A percentile compares a stretch with the other conserved stretches of the same genome.
Evolutionary conservation across 768 basidiomycete genomes (phyloP).

Genomic region (Rubroboletus satanas): DNA sequence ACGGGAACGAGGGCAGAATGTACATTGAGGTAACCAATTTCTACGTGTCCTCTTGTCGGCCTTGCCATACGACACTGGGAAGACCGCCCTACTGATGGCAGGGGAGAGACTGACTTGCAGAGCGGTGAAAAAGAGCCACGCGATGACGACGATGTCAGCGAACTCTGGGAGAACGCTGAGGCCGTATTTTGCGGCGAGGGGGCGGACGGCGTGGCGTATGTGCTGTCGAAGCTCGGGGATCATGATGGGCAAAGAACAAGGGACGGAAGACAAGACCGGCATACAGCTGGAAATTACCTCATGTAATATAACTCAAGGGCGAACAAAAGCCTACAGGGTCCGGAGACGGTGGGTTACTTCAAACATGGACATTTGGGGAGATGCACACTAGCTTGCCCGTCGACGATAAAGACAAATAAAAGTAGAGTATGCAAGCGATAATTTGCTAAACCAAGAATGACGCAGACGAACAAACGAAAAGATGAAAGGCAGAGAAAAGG

Average conservation of each 20-base stretch:
- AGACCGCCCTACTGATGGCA: conserved; percentile 42
- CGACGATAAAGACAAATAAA: conserved; percentile 36
- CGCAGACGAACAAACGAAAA: neutral
- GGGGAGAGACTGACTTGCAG: conserved; percentile 61
- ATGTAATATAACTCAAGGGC: neutral
- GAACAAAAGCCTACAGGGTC: conserved; percentile 11
- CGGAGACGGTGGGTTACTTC: conserved; percentile 4
- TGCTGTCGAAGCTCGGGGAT: conserved; percentile 28
- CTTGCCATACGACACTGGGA: conserved; percentile 47
- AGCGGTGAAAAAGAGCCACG: conserved; percentile 54
- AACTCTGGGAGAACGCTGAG: conserved; percentile 54
- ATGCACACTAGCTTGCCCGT: conserved; percentile 22
- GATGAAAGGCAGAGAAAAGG: neutral
- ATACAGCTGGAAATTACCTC: conserved; percentile 13
- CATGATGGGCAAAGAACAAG: conserved; percentile 14
- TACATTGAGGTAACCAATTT: conserved; percentile 50
- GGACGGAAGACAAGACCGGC: neutral
- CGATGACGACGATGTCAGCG: conserved; percentile 49
- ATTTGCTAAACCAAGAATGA: conserved; percentile 23
- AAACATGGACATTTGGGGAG: conserved; percentile 31
- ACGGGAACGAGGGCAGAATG: neutral
- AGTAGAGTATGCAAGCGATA: conserved; percentile 22
- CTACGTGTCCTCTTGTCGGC: conserved; percentile 47
- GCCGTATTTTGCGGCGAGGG: conserved; percentile 36
- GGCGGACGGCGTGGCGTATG: conserved; percentile 28